phyloP scores from a whole-genome alignment of 306 rosid species.

The Vigna radiata region DNA sequence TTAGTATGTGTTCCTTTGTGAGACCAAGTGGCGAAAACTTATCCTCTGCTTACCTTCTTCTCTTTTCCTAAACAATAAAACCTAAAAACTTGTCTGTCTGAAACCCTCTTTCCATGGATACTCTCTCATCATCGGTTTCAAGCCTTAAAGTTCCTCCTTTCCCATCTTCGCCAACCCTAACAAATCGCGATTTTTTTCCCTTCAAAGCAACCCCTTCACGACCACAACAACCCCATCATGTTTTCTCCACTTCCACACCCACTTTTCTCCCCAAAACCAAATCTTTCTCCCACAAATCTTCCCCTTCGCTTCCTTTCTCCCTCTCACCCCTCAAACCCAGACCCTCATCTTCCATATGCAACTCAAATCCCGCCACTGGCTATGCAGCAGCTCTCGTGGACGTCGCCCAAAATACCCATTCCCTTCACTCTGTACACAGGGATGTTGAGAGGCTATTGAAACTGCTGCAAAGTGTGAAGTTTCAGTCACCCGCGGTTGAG shows the following conservation, averaged over 20 bases:
- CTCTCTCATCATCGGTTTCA: slow-evolving; percentile 71
- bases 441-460: slow-evolving; percentile 65
- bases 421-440: slow-evolving; percentile 61
- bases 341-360: slow-evolving; percentile 40
- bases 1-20: too few species aligned
- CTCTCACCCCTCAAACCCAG: slow-evolving; percentile 39
- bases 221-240: slow-evolving; percentile 44
- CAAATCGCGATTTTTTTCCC: slow-evolving; percentile 56
- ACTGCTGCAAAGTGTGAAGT: slow-evolving; percentile 45
- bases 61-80: background rate
- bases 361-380: slow-evolving; percentile 66
- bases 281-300: slow-evolving; percentile 47
- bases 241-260: slow-evolving; percentile 50
- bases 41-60: background rate
- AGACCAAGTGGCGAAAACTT: slow-evolving; percentile 27
- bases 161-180: slow-evolving; percentile 25
- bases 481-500: slow-evolving; percentile 38
- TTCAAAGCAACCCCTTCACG: slow-evolving; percentile 47
- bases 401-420: slow-evolving; percentile 57
- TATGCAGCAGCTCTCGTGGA: slow-evolving; percentile 82
- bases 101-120: slow-evolving; percentile 61
- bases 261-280: slow-evolving; percentile 46
- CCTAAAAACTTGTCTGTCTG: background rate
- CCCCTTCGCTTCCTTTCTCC: slow-evolving; percentile 38
- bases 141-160: slow-evolving; percentile 57